Evolutionary conservation across 106 monocot species (phyloP).

Genomic region (Iris macrosiphon): DNA sequence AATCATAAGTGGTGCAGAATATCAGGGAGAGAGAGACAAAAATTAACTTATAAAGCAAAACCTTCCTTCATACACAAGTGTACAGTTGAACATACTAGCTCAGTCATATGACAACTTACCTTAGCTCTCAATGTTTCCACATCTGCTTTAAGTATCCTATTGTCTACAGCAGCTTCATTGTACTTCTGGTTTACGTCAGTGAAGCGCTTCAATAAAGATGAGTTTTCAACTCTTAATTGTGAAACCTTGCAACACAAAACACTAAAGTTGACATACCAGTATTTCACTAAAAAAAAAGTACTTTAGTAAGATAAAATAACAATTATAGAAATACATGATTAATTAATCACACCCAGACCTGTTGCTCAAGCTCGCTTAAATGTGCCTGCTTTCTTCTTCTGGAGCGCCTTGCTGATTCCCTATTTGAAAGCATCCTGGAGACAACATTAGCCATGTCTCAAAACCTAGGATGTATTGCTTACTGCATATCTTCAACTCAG

Average conservation of each 20-base stretch:
- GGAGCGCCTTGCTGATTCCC: constrained; percentile 89
- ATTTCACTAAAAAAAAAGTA: too few relatives aligned
- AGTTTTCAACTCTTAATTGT: constrained; percentile 76
- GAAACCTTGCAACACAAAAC: constrained; percentile 72
- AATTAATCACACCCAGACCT: too few relatives aligned
- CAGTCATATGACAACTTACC: constrained; percentile 20
- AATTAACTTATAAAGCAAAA: too few relatives aligned
- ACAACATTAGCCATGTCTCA: too few relatives aligned
- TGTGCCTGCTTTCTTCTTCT: constrained; percentile 94
- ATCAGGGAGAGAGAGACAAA: too few relatives aligned
- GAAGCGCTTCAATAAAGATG: constrained; percentile 73
- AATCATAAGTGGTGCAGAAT: too few relatives aligned
- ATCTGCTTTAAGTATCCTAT: constrained; percentile 70
- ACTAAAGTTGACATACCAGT: too few relatives aligned
- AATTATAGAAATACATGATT: too few relatives aligned
- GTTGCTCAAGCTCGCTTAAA: constrained; percentile 70
- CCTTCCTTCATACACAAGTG: too few relatives aligned
- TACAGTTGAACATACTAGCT: neutral
- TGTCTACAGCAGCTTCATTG: constrained; percentile 65
- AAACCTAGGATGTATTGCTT: too few relatives aligned
- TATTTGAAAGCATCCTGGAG: constrained; percentile 97
- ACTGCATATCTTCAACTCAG: too few relatives aligned
- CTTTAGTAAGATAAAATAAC: too few relatives aligned
- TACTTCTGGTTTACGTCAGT: constrained; percentile 81
- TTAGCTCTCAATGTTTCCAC: constrained; percentile 77